Percentiles rank a stretch among this genome's conserved stretches.
Conservation (phyloP, 2,329 filamentous ascomycete species). For the Microcyclospora tardicrescens region DNA sequence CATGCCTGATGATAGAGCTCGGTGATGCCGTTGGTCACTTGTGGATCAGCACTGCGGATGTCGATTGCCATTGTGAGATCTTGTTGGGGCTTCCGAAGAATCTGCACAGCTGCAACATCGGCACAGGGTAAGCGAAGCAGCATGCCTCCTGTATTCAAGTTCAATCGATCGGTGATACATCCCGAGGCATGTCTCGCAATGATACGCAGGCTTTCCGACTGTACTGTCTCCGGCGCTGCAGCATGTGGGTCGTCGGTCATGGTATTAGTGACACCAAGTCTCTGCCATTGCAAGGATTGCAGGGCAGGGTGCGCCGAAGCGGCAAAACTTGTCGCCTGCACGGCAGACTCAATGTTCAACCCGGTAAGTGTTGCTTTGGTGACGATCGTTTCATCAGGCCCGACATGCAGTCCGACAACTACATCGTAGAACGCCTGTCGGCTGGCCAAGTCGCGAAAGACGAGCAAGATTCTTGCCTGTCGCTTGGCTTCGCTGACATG, state of each 20-base stretch:
- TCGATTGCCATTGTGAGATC: constrained; percentile 66
- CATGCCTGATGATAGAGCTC: constrained; percentile 48
- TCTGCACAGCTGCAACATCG: constrained; percentile 43
- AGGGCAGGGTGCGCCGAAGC: constrained; percentile 29
- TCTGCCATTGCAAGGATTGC: constrained; percentile 47
- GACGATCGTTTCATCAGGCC: constrained; percentile 55
- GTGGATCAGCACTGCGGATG: constrained; percentile 19
- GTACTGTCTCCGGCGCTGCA: constrained; percentile 52
- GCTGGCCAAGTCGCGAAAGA: constrained; percentile 62
- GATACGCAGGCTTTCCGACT: constrained; percentile 64
- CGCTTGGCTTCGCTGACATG: constrained; percentile 54
- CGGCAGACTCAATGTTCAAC: constrained; percentile 49
- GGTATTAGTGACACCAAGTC: constrained; percentile 58
- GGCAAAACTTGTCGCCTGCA: constrained; percentile 30
- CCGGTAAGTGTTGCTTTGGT: constrained; percentile 54
- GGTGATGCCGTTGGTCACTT: constrained; percentile 46
- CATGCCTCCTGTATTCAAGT: constrained; percentile 46
- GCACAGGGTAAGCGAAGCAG: constrained; percentile 30
- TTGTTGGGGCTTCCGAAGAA: constrained; percentile 60
- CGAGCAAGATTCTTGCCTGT: constrained; percentile 61
- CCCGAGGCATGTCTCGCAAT: constrained; percentile 61
- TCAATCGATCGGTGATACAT: constrained; percentile 70
- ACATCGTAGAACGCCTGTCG: constrained; percentile 58
- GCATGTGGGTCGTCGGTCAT: constrained; percentile 43
- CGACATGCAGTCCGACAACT: constrained; percentile 58